Conservation (phyloP, 2,329 filamentous ascomycete species). For the Tolypocladium inflatum region DNA sequence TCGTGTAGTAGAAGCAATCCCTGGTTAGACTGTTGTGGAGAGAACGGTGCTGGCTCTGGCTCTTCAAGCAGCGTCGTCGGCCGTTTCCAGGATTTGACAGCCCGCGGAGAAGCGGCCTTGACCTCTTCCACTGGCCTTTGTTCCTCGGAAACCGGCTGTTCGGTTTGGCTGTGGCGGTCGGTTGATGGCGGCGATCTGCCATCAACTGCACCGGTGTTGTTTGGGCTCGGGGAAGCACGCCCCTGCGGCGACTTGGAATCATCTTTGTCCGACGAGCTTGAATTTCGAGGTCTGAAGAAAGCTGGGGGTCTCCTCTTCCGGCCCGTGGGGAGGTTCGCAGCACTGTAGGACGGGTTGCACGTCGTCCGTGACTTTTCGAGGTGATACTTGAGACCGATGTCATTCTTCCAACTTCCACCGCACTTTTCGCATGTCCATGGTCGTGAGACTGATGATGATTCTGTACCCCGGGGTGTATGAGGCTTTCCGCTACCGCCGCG, state of each 20-base stretch:
- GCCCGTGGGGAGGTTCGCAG: constrained; percentile 4
- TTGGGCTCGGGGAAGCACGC: not conserved
- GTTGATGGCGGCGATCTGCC: not conserved
- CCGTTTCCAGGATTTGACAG: not conserved
- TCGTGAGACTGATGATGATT: constrained; percentile 10
- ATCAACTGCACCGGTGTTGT: not conserved
- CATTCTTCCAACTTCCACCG: constrained; percentile 46
- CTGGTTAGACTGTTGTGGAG: not conserved
- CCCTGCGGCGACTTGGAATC: not conserved
- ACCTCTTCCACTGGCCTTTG: not conserved
- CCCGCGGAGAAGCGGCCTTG: not conserved
- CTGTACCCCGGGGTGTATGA: constrained; percentile 6
- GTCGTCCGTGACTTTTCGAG: constrained; percentile 41
- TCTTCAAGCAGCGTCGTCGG: not conserved
- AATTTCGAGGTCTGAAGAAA: not conserved
- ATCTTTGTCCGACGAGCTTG: not conserved
- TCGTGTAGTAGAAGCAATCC: not conserved
- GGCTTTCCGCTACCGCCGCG: constrained; percentile 1
- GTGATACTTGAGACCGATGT: constrained; percentile 49
- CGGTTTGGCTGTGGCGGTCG: not conserved
- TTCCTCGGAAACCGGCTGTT: not conserved
- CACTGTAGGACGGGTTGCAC: constrained; percentile 38
- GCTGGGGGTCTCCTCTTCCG: constrained; percentile 8
- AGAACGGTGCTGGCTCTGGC: not conserved
- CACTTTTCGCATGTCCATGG: constrained; percentile 43